phyloP scores from a whole-genome alignment of 345 rosid genomes.

The Citrus australasica region DNA sequence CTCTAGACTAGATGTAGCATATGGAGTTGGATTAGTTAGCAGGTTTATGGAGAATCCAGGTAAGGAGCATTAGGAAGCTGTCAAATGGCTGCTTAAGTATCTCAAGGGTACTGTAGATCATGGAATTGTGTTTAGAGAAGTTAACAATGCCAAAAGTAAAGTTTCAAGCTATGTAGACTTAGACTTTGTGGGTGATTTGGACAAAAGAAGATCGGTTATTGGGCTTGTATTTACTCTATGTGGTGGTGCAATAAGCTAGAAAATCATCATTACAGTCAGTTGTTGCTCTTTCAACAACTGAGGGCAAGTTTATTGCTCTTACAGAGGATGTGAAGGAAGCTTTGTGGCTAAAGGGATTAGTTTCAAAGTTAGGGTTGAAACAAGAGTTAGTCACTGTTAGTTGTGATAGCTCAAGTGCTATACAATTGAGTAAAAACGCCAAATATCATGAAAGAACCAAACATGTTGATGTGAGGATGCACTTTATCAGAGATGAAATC shows the following conservation, averaged over 20 bases:
- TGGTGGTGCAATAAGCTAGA: not conserved
- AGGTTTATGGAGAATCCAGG: not conserved
- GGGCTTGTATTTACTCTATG: not conserved
- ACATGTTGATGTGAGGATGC: no score
- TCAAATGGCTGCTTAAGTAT: no score
- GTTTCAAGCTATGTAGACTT: not conserved
- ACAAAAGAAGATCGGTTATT: not conserved
- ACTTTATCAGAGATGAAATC: no score
- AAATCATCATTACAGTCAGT: not conserved
- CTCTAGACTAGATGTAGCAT: no score
- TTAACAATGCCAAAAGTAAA: accelerated
- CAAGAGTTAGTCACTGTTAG: not conserved
- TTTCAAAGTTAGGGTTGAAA: not conserved
- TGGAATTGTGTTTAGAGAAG: not conserved
- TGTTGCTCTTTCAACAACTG: not conserved
- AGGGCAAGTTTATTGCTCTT: not conserved
- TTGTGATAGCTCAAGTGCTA: no score
- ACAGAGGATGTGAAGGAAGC: not conserved
- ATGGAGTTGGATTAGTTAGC: no score
- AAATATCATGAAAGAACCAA: no score
- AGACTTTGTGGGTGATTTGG: not conserved
- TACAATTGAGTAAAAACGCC: no score
- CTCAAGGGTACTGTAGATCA: accelerated
- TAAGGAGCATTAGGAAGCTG: no score
- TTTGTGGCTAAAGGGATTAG: not conserved